Evolutionary conservation across 2,329 filamentous ascomycete species (phyloP).

Genomic region (Dothideomycetidae sp.): DNA sequence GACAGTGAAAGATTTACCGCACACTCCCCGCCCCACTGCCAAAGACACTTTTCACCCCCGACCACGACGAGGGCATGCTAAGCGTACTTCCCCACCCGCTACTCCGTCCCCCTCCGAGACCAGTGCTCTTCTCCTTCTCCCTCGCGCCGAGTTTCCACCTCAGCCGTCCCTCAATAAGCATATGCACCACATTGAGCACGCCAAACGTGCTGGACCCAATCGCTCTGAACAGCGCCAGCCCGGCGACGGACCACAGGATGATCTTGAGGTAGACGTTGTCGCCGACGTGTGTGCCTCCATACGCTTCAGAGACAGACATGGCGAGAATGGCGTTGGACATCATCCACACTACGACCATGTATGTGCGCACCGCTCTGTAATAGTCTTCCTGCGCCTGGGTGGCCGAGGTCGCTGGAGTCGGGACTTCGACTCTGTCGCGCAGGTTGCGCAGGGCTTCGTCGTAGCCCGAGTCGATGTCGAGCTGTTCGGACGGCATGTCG

Average conservation of each 20-base stretch:
- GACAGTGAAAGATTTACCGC: too few species aligned
- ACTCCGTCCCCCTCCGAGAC: constrained; percentile 20
- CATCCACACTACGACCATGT: constrained; percentile 96
- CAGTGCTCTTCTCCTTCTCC: constrained; percentile 19
- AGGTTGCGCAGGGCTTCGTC: constrained; percentile 94
- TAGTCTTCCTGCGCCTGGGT: constrained; percentile 92
- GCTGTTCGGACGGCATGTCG: constrained; percentile 94
- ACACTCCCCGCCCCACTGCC: too few species aligned
- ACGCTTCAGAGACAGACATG: constrained; percentile 84
- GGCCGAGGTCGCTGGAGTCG: constrained; percentile 47
- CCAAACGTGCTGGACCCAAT: constrained; percentile 70
- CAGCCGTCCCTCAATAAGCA: constrained; percentile 73
- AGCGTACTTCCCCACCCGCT: constrained; percentile 26
- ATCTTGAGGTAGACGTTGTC: constrained; percentile 85
- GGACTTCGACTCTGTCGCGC: constrained; percentile 78
- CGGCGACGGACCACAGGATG: constrained; percentile 83
- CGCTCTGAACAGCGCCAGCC: constrained; percentile 74
- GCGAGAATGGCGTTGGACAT: constrained; percentile 79
- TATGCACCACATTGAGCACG: constrained; percentile 69
- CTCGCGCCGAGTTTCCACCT: constrained; percentile 30
- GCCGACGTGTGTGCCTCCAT: constrained; percentile 54
- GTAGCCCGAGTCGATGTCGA: constrained; percentile 95
- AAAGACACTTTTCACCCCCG: too few species aligned
- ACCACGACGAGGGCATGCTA: too few species aligned
- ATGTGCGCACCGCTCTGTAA: constrained; percentile 91